A percentile compares a stretch with the other conserved stretches of the same genome.
Conservation (phyloP, 2,329 filamentous ascomycete genomes). For the Amauroascus niger region DNA sequence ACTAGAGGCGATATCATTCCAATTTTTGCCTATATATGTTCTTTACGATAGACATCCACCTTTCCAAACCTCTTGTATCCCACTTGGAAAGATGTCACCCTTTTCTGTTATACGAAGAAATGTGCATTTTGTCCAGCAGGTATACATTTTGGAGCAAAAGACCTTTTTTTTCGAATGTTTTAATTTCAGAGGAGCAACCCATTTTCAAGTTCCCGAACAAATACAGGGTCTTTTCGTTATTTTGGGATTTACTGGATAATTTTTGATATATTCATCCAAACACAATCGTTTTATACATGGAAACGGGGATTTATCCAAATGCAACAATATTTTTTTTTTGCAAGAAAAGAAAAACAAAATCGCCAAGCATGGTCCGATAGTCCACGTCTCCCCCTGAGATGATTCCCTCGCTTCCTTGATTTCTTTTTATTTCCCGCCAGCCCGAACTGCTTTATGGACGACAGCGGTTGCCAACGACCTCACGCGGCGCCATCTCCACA, state of each 20-base stretch:
- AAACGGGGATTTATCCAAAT: conserved; percentile 1
- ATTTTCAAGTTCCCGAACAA: neutral
- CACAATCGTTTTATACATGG: neutral
- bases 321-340: neutral
- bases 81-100: neutral
- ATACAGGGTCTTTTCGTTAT: neutral
- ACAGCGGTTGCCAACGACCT: conserved; percentile 9
- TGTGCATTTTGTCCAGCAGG: neutral
- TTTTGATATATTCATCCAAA: neutral
- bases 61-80: neutral
- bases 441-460: neutral
- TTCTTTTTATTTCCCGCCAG: neutral
- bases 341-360: neutral
- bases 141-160: neutral
- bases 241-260: neutral
- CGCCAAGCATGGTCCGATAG: too few species aligned
- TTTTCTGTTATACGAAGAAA: neutral
- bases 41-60: neutral
- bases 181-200: neutral
- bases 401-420: too few species aligned
- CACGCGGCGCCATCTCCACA: conserved; percentile 24
- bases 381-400: neutral
- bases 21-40: neutral
- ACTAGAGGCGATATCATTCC: neutral
- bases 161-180: neutral